A percentile compares a stretch with the other conserved stretches of the same genome.
phyloP scores from a whole-genome alignment of 169 alveolate species.

The Plasmodium sp. region DNA sequence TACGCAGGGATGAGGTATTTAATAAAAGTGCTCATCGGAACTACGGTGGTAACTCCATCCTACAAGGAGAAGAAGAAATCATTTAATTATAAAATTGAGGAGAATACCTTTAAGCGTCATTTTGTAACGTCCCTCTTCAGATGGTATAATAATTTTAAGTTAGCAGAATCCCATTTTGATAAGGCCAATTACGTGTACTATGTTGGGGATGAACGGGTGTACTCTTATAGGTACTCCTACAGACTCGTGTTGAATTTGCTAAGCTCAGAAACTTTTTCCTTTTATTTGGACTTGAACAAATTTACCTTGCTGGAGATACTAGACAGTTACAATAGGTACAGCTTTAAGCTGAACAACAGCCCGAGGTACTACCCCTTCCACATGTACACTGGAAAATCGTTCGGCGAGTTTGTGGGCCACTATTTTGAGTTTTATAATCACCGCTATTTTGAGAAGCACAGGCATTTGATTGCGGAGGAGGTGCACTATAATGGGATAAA shows the following conservation, averaged over 20 bases:
- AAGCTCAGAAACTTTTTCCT: conserved; percentile 48
- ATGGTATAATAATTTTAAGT: conserved; percentile 44
- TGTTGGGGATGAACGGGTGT: conserved; percentile 35
- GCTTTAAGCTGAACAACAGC: conserved; percentile 30
- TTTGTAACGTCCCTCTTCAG: conserved; percentile 50
- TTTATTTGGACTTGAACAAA: conserved; percentile 51
- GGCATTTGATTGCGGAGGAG: conserved; percentile 6
- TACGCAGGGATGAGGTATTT: conserved; percentile 3
- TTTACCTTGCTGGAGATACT: conserved; percentile 25
- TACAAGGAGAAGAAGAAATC: not conserved
- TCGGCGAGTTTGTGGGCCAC: conserved; percentile 1
- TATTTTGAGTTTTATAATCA: conserved; percentile 41
- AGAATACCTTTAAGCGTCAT: conserved; percentile 40
- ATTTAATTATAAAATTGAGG: conserved; percentile 16
- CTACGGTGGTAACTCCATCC: not conserved
- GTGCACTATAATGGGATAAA: conserved; percentile 20
- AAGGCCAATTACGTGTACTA: conserved; percentile 26
- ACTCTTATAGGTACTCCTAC: conserved; percentile 53
- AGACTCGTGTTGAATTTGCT: conserved; percentile 18
- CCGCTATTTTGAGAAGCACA: conserved; percentile 33
- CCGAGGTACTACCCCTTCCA: conserved; percentile 44
- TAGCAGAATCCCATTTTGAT: conserved; percentile 27
- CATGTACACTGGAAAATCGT: conserved; percentile 7
- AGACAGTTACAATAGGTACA: conserved; percentile 39
- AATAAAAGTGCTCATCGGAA: conserved; percentile 6